phyloP scores from a whole-genome alignment of 2,329 filamentous ascomycete genomes.

The Zymoseptoria pseudotritici region DNA sequence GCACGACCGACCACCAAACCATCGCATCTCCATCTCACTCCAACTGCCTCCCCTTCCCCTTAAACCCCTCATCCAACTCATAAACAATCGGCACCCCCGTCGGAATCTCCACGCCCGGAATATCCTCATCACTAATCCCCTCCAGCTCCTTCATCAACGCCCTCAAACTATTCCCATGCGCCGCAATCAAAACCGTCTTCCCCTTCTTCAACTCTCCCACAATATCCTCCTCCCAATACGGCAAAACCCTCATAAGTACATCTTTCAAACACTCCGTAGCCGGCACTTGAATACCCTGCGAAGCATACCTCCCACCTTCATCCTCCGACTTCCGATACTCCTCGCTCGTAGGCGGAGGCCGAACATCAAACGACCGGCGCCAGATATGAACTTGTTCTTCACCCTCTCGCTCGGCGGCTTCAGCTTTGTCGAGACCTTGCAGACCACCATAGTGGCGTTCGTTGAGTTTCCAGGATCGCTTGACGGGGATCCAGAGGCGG shows the following conservation, averaged over 20 bases:
- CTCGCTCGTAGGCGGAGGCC: conserved; percentile 2
- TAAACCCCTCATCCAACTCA: conserved; percentile 8
- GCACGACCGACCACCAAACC: not conserved
- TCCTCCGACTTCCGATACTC: conserved; percentile 7
- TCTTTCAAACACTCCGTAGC: conserved; percentile 12
- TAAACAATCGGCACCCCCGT: conserved; percentile 10
- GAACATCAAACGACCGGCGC: conserved; percentile 3
- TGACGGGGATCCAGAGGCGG: conserved; percentile 7
- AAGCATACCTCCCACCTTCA: conserved; percentile 6
- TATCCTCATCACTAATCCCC: conserved; percentile 9
- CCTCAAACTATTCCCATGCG: conserved; percentile 8
- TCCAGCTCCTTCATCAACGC: conserved; percentile 11
- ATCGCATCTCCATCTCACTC: not conserved
- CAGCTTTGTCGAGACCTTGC: conserved; percentile 7
- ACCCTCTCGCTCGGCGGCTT: conserved; percentile 6
- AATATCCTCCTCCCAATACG: conserved; percentile 8
- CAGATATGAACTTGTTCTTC: conserved; percentile 8
- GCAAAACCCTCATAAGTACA: conserved; percentile 6
- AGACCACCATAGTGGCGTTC: conserved; percentile 11
- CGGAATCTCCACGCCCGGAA: conserved; percentile 10
- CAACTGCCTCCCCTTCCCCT: not conserved
- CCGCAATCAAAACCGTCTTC: conserved; percentile 8
- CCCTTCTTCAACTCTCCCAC: conserved; percentile 4
- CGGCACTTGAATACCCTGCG: conserved; percentile 3
- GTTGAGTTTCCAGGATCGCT: conserved; percentile 6